Conservation (phyloP, 495 filamentous ascomycete species). For the Penicillium atrosanguineum region DNA sequence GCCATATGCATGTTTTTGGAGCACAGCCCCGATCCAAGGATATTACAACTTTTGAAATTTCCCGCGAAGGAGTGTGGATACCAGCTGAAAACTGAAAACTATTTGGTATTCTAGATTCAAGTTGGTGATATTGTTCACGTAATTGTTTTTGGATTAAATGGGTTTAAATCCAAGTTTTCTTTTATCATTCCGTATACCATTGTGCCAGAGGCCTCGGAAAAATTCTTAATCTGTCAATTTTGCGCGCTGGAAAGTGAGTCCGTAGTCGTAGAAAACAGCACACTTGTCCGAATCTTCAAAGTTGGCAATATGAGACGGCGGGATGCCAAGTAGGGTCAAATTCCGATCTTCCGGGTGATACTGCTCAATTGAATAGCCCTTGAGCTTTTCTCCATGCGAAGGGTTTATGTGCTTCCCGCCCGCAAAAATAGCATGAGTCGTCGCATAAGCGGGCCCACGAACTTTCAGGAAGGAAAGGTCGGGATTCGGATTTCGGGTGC, state of each 20-base stretch:
- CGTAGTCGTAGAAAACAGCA: constrained; percentile 25
- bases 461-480: constrained; percentile 2
- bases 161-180: too few relatives aligned
- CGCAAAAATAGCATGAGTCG: too few relatives aligned
- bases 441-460: too few relatives aligned
- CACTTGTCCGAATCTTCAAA: constrained; percentile 18
- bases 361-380: neutral
- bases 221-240: too few relatives aligned
- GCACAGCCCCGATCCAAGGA: constrained; percentile 17
- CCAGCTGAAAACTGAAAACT: constrained; percentile 44
- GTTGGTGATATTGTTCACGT: too few relatives aligned
- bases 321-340: constrained; percentile 18
- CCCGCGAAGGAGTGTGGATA: constrained; percentile 79
- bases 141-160: too few relatives aligned
- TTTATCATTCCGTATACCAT: too few relatives aligned
- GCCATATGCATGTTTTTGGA: constrained; percentile 49
- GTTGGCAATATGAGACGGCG: constrained; percentile 8
- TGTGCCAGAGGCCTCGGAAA: too few relatives aligned
- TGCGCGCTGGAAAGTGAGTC: constrained; percentile 23
- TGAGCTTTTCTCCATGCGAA: too few relatives aligned
- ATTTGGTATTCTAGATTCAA: too few relatives aligned
- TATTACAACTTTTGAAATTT: constrained; percentile 25
- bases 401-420: too few relatives aligned
- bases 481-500: constrained; percentile 24
- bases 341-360: constrained; percentile 5